Percentiles rank a stretch among this genome's conserved stretches.
Evolutionary conservation across 345 rosid genomes (phyloP).

Genomic region (Orychophragmus violaceus): DNA sequence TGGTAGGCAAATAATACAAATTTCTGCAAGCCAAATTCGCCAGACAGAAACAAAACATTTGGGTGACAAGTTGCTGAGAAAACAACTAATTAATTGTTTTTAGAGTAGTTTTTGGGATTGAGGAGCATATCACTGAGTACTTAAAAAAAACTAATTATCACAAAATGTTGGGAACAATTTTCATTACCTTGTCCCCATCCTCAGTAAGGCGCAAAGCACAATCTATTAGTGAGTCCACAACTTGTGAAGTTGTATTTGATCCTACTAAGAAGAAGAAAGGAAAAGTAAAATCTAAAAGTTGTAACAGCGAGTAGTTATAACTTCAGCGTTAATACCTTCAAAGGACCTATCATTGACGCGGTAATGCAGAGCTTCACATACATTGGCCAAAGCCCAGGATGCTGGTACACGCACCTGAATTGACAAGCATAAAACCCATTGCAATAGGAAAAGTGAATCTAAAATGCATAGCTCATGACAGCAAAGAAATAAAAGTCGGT

Average conservation of each 20-base stretch:
- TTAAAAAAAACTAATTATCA: background rate
- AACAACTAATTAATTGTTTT: background rate
- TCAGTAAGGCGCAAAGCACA: constrained; percentile 71
- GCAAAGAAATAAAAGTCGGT: constrained; percentile 1
- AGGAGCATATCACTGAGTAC: background rate
- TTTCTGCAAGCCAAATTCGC: background rate
- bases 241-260: constrained; percentile 27
- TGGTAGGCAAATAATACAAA: constrained; percentile 6
- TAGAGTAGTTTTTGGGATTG: background rate
- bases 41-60: constrained; percentile 8
- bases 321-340: constrained; percentile 18
- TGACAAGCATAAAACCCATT: constrained; percentile 16
- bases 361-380: constrained; percentile 70
- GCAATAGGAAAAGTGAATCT: constrained; percentile 10
- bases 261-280: constrained; percentile 29
- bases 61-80: background rate
- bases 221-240: constrained; percentile 42
- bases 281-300: background rate
- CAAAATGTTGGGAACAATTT: background rate
- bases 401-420: constrained; percentile 81
- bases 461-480: background rate
- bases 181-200: constrained; percentile 88
- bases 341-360: constrained; percentile 40
- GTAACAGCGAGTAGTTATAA: background rate
- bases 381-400: constrained; percentile 94